Base-by-base conservation (phyloP, 2,329 filamentous ascomycete genomes). In the Neobulgaria alba region DNA sequence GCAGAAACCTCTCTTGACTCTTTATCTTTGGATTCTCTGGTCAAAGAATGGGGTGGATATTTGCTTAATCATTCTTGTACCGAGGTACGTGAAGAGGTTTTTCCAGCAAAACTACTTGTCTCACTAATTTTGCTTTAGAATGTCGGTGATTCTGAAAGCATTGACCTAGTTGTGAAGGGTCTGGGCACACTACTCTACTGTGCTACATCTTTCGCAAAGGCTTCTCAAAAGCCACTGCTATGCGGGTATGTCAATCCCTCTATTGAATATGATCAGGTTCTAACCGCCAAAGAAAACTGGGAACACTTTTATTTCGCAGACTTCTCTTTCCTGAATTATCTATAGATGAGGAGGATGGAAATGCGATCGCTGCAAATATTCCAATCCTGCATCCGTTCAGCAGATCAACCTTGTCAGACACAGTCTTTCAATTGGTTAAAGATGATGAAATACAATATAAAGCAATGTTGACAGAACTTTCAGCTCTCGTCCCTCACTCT, bases 321-420 rank as follows among this genome's bases (percentile, higher is more conserved):
- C 79, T 82, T 52, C 64, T 88, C 1, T 86, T 86, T 50, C 82
- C 83, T 0, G 47, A 47, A 5, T 38, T 54, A 1, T 66, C 69
- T 29, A 52, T 67, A 14, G 67, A 65, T 1, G 45, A 54, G 3
- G 53, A 57, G 3, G 41, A 46, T 26, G 39, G 39, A 2, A 29
- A 32, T 10, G 39, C 50, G 5, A 53, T 64, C 10, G 48, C 55
- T 5, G 61, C 65, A 10, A 61, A 51, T 29, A 56, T 68, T 23
- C 72, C 72, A 3, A 56, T 74, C 4, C 64, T 85, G 36, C 68
- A 77, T 44, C 60, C 62, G 2, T 55, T 66, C 21, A 79, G 78
- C 7, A 70, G 83, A 18, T 63, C 67, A 17, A 71, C 72, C 47
- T 61, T 88, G 5, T 77, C 77, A 48, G 71, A 75, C 32, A 69